Percentiles rank a stretch among this genome's conserved stretches.
Conservation (phyloP, 2,329 filamentous ascomycete genomes). For the Ustilaginoidea virens region DNA sequence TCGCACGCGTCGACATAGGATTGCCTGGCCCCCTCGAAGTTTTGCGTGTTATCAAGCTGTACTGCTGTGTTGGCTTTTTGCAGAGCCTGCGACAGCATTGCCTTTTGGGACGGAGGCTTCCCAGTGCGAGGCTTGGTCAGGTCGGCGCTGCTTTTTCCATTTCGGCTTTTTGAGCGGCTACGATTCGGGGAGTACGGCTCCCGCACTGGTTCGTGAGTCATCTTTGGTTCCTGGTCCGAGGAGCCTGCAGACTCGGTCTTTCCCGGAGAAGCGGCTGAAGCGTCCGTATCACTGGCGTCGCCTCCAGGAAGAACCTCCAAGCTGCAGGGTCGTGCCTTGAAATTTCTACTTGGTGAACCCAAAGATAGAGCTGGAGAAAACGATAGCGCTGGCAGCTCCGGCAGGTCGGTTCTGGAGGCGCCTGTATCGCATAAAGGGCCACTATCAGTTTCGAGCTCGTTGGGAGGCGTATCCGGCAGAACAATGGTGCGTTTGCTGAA, state of each 20-base stretch:
- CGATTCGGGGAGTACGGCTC: slow-evolving; percentile 12
- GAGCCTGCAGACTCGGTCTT: background rate
- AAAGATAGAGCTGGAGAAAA: slow-evolving; percentile 13
- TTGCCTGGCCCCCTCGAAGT: slow-evolving; percentile 79
- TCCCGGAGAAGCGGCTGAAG: slow-evolving; percentile 8
- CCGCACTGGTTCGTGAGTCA: slow-evolving; percentile 17
- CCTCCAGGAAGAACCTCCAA: slow-evolving; percentile 4
- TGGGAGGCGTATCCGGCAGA: slow-evolving; percentile 4
- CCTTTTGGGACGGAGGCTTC: slow-evolving; percentile 66
- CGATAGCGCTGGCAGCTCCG: slow-evolving; percentile 3
- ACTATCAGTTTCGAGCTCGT: slow-evolving; percentile 2
- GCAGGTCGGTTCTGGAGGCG: background rate
- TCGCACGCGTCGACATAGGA: slow-evolving; percentile 86
- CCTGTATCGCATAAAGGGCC: background rate
- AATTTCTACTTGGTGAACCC: slow-evolving; percentile 9
- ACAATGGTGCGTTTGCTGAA: background rate
- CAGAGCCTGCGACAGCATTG: slow-evolving; percentile 88
- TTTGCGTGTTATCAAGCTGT: slow-evolving; percentile 87
- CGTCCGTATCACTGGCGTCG: slow-evolving; percentile 5
- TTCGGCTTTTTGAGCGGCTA: slow-evolving; percentile 17
- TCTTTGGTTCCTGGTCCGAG: slow-evolving; percentile 8
- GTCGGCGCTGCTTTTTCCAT: slow-evolving; percentile 18
- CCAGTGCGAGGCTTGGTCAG: slow-evolving; percentile 10
- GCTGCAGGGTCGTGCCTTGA: slow-evolving; percentile 3
- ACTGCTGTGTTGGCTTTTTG: slow-evolving; percentile 95